phyloP scores from a whole-genome alignment of 768 basidiomycete species.

The Phanerochaete carnosa region DNA sequence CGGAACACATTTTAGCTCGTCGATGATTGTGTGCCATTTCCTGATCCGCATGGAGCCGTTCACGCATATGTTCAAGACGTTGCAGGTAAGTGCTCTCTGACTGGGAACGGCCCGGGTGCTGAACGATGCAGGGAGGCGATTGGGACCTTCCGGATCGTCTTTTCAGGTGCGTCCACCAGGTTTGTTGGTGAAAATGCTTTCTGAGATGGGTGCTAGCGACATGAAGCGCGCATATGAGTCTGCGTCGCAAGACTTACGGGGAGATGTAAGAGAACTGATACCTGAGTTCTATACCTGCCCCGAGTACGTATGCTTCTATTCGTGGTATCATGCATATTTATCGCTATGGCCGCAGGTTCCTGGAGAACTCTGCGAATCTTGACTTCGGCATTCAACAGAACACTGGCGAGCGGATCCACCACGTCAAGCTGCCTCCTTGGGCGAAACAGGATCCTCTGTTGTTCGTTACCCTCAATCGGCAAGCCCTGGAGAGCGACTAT shows the following conservation, averaged over 20 bases:
- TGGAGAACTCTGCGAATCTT: slow-evolving; percentile 75
- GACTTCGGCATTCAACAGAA: slow-evolving; percentile 76
- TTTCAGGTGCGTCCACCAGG: slow-evolving; percentile 53
- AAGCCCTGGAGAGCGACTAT: slow-evolving; percentile 84
- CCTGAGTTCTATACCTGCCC: slow-evolving; percentile 87
- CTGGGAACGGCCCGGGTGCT: background rate
- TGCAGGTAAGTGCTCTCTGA: slow-evolving; percentile 44
- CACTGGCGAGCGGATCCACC: slow-evolving; percentile 75
- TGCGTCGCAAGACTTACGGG: slow-evolving; percentile 80
- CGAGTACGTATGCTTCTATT: slow-evolving; percentile 45
- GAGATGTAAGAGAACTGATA: slow-evolving; percentile 91
- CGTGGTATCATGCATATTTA: background rate
- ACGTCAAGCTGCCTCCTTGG: slow-evolving; percentile 91
- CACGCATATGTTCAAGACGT: slow-evolving; percentile 92
- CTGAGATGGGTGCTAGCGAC: slow-evolving; percentile 46
- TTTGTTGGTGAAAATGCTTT: background rate
- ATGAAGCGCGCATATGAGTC: slow-evolving; percentile 80
- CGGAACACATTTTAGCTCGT: slow-evolving; percentile 93
- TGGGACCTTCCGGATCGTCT: slow-evolving; percentile 92
- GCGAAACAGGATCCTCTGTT: slow-evolving; percentile 79
- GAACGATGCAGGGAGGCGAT: slow-evolving; percentile 71
- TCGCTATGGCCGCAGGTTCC: slow-evolving; percentile 49
- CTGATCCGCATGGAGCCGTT: slow-evolving; percentile 87
- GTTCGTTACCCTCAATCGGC: slow-evolving; percentile 77
- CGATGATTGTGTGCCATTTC: slow-evolving; percentile 96